phyloP scores from a whole-genome alignment of 73 alveolate species.

The Strombidium stylifer region DNA sequence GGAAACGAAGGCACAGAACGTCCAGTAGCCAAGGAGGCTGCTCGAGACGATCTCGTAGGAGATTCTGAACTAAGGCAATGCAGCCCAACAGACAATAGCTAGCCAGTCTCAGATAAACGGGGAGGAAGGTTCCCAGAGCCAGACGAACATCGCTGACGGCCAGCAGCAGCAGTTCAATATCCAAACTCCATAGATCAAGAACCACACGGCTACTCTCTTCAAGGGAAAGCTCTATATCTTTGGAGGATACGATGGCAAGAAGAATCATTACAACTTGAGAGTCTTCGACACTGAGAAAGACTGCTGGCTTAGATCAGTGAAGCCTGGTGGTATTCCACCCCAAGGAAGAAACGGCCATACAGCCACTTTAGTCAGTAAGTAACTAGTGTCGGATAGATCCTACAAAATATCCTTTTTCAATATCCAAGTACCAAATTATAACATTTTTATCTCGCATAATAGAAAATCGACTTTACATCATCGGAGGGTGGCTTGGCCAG shows the following conservation, averaged over 20 bases:
- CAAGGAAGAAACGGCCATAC: constrained; percentile 93
- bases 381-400: background rate
- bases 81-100: too few relatives aligned
- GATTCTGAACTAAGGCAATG: too few relatives aligned
- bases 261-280: constrained; percentile 71
- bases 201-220: constrained; percentile 82
- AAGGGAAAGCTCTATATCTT: constrained; percentile 69
- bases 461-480: constrained; percentile 68
- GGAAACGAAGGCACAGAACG: too few relatives aligned
- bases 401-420: too few relatives aligned
- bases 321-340: constrained; percentile 73
- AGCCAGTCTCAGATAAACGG: too few relatives aligned
- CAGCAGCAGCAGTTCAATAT: background rate
- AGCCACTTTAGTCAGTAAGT: constrained; percentile 75
- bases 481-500: constrained; percentile 92
- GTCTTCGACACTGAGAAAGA: constrained; percentile 59
- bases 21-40: too few relatives aligned
- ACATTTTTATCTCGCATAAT: too few relatives aligned
- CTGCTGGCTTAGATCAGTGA: constrained; percentile 50
- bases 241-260: constrained; percentile 88
- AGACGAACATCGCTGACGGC: too few relatives aligned
- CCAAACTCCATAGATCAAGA: constrained; percentile 65
- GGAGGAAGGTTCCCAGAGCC: too few relatives aligned
- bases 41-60: too few relatives aligned
- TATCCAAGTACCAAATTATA: too few relatives aligned